Conservation (phyloP, 306 rosid species). For the Pterocarpus macrocarpus region DNA sequence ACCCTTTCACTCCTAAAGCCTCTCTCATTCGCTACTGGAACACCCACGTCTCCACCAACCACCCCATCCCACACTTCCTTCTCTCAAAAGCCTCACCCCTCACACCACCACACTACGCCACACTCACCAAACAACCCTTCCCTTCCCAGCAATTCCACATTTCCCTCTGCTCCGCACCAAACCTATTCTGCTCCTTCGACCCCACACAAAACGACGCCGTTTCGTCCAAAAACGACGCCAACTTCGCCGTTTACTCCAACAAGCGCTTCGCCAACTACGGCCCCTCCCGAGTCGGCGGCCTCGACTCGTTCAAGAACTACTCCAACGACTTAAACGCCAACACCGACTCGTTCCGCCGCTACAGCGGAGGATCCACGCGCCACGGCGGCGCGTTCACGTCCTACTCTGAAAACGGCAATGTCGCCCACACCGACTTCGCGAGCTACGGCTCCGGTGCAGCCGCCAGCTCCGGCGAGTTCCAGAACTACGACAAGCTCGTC, state of each 20-base stretch:
- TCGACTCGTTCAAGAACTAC: constrained; percentile 88
- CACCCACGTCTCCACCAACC: constrained; percentile 56
- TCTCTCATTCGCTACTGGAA: constrained; percentile 81
- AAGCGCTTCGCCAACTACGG: constrained; percentile 76
- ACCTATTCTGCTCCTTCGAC: constrained; percentile 69
- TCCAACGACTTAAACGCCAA: constrained; percentile 72
- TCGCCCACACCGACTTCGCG: constrained; percentile 69
- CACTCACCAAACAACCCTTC: constrained; percentile 48
- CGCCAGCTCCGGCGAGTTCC: constrained; percentile 66
- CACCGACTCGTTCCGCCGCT: constrained; percentile 68
- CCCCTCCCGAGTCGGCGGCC: constrained; percentile 50
- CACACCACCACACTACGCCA: constrained; percentile 61
- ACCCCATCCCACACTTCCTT: constrained; percentile 64
- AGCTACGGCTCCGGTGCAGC: constrained; percentile 61
- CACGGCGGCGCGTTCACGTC: constrained; percentile 64
- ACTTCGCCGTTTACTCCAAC: constrained; percentile 67
- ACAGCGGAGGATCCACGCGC: constrained; percentile 59
- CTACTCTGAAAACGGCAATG: constrained; percentile 79
- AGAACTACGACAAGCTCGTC: constrained; percentile 68
- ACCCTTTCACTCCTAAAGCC: constrained; percentile 85
- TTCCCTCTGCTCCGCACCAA: constrained; percentile 71
- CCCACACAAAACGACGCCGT: neutral
- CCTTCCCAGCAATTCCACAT: constrained; percentile 45
- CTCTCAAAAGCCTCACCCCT: constrained; percentile 83
- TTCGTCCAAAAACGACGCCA: constrained; percentile 30